Base-by-base conservation (phyloP, 192 early-diverging fungal species). In the Entomortierella parvispora region DNA sequence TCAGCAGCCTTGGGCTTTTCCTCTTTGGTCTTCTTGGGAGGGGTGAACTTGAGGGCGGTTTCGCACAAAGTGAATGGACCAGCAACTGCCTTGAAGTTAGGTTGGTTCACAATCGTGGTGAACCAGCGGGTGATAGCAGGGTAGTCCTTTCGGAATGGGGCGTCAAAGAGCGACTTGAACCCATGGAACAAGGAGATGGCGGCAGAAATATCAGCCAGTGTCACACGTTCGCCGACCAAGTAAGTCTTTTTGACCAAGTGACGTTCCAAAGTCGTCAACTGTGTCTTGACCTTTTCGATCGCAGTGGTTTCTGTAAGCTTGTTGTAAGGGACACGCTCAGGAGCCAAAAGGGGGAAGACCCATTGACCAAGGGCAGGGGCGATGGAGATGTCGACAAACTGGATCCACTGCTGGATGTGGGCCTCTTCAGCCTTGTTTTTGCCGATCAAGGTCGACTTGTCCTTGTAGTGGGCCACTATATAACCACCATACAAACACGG, bases 81-180 rank as follows among this genome's bases (percentile, higher is more conserved):
- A 60, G 93, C 34, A 49, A 94, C 89, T 28, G 84, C 84, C 85
- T 91, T 91, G 87, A 98, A 93, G 69, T 91, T 69, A 25, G 91
- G 85, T 87, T 96, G 93, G 84, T 87, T 87, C 43, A 91, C 68
- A 52, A 91, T 76, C 68, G 96, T 98, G 67, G 80, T 83, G 89
- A 95, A 96, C 92, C 93, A 98, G 71, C 95, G 93, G 69, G 82
- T 94, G 37, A 98, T 77, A 80, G 95, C 95, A 80, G 90, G 90
- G 86, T 85, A 94, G 59, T 86, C 54, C 64, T 89, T 88, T 65
- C 95, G 94, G 89, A 94, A 93, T 17, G 83, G 80, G 49, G 84
- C 76, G 58, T 93, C 91, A 46, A 94, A 87, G 45, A 92, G 79
- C 14, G 43, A 1, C 69, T 81, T 84, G 81, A 71, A 87, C 20